Evolutionary conservation across 176 grass and related monocot genomes (phyloP), one percentile per base, ranked within the genome.

Genomic region (Ensete ventricosum): DNA sequence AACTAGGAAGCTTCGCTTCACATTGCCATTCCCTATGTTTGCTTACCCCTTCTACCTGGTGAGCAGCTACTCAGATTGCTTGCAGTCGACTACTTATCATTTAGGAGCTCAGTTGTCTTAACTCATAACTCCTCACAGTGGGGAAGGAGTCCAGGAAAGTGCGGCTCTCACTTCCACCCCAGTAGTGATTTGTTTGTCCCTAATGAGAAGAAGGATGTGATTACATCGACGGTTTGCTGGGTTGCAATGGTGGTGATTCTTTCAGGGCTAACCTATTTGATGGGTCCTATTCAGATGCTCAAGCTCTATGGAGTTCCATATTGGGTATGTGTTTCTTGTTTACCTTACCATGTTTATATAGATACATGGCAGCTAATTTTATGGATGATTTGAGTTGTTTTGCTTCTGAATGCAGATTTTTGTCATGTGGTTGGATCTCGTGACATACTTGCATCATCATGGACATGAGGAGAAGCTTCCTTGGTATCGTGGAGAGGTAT

Each of bases 401-500:
- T 76, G 17, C 12, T 49, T 69, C 29, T 19, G 17, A 69, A 49
- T 89, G 75, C 81, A 96, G 93, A 83, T 90, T 77, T 96, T 96
- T 82, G 93, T 96, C 63, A 81, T 76, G 81, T 96, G 93, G 89
- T 83, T 96, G 60, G 93, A 96, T 85, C 82, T 92, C 69, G 93
- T 92, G 62, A 96, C 93, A 75, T 96, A 96, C 76, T 86, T 96
- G 81, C 93, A 96, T 77, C 93, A 96, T 71, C 93, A 96, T 83
- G 89, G 93, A 3, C 89, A 96, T 9, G 77, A 96, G 75, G 85
- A 90, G 85, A 96, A 96, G 76, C 81, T 96, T 81, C 89, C 93
- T 4, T 96, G 93, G 93, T 96, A 92, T 67, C 93, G 89, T 74
- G 93, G 93, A 90, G 92, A 92, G 89, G 93, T 96, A 85, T 77